Percentiles rank a stretch among this genome's conserved stretches.
Evolutionary conservation across 129 eudicot species (phyloP).

Genomic region (Saussurea involucrata): DNA sequence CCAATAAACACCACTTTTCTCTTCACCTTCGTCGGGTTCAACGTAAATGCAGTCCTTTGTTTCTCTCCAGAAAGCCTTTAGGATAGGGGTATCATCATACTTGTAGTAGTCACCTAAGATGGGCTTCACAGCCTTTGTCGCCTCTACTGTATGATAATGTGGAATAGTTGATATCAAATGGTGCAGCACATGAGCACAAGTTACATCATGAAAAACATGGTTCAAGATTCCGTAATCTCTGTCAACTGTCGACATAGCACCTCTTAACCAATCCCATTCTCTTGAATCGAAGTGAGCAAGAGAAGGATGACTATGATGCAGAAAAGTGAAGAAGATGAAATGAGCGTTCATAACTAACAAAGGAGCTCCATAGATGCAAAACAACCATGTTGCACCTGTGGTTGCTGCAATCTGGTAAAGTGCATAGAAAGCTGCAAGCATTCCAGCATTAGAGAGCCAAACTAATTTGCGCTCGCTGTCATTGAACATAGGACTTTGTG

Average conservation of each 20-base stretch:
- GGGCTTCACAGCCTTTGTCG: constrained; percentile 40
- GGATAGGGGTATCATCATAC: constrained; percentile 32
- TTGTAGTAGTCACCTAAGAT: constrained; percentile 36
- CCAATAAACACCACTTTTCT: constrained; percentile 31
- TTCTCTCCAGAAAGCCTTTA: constrained; percentile 50
- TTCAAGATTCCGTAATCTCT: constrained; percentile 50
- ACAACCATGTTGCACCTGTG: constrained; percentile 41
- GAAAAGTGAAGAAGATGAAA: constrained; percentile 48
- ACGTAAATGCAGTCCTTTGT: constrained; percentile 39
- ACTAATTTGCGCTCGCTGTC: constrained; percentile 45
- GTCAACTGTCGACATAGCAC: constrained; percentile 50
- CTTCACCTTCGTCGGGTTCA: constrained; percentile 30
- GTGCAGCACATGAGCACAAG: constrained; percentile 48
- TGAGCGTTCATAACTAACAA: constrained; percentile 43
- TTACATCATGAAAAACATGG: constrained; percentile 49
- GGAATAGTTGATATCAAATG: constrained; percentile 45
- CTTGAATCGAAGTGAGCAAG: constrained; percentile 43
- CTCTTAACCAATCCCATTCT: constrained; percentile 60
- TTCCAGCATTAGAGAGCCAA: constrained; percentile 45
- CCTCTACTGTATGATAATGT: constrained; percentile 47
- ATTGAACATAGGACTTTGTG: constrained; percentile 44
- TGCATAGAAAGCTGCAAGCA: constrained; percentile 8
- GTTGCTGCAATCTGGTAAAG: constrained; percentile 31
- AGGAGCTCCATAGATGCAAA: constrained; percentile 43
- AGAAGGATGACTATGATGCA: constrained; percentile 55